A percentile compares a stretch with the other conserved stretches of the same genome.
phyloP scores from a whole-genome alignment of 495 filamentous ascomycete species.

The Pseudevernia furfuracea region DNA sequence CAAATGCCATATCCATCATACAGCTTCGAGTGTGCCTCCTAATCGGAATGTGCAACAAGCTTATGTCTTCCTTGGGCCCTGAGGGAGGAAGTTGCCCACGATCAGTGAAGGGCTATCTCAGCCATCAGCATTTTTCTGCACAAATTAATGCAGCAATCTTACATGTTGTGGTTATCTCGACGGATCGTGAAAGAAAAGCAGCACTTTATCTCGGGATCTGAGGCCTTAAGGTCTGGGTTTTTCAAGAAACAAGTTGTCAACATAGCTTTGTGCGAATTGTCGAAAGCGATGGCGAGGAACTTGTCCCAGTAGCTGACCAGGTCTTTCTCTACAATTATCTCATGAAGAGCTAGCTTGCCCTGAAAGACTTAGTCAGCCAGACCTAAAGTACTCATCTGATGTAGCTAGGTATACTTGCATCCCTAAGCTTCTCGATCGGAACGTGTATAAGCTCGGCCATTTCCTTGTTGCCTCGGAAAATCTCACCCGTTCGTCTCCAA shows the following conservation, averaged over 20 bases:
- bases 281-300: constrained; percentile 97
- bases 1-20: neutral
- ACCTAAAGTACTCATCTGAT: neutral
- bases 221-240: constrained; percentile 65
- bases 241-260: constrained; percentile 89
- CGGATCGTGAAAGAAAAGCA: constrained; percentile 97
- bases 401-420: constrained; percentile 51
- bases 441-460: constrained; percentile 97
- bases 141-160: constrained; percentile 33
- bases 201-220: constrained; percentile 71
- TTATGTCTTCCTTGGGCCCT: constrained; percentile 36
- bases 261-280: constrained; percentile 92
- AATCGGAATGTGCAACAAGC: neutral
- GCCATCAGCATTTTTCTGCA: constrained; percentile 18
- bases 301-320: constrained; percentile 98
- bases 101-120: constrained; percentile 74
- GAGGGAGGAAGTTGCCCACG: constrained; percentile 89
- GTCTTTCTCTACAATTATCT: constrained; percentile 89
- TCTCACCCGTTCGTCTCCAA: constrained; percentile 94
- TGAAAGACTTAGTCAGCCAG: constrained; percentile 31
- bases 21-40: neutral
- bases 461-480: constrained; percentile 95
- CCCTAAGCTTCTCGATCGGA: constrained; percentile 80
- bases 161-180: constrained; percentile 95
- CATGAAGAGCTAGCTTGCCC: constrained; percentile 92